Evolutionary conservation across 2,329 filamentous ascomycete species (phyloP), one percentile per base, ranked within the genome.

Genomic region (Beauveria sp.): DNA sequence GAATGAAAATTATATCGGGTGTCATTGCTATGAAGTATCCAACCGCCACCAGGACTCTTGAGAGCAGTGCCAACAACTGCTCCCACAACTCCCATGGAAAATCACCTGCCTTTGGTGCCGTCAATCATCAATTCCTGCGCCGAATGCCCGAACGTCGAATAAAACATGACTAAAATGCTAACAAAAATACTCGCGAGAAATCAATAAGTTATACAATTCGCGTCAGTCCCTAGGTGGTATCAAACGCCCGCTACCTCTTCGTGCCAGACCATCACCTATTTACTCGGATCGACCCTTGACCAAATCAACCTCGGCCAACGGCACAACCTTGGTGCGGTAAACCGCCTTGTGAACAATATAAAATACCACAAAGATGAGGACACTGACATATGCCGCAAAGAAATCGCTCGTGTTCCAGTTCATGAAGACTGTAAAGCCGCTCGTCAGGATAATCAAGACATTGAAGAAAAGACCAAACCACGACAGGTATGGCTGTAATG

Each of bases 351-450:
- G 86, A 1, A 81, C 84, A 1, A 81, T 59, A 66, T 82, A 86
- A 14, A 88, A 71, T 3, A 82, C 78, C 3, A 81, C 68, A 66
- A 89, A 90, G 3, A 90, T 69, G 28, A 89, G 83, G 62, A 89
- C 68, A 65, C 84, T 87, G 66, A 88, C 70, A 66, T 89, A 90
- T 14, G 81, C 78, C 3, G 83, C 79, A 64, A 89, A 88, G 67
- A 90, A 90, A 50, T 79, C 74, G 58, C 77, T 77, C 6, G 80
- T 81, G 67, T 74, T 77, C 83, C 87, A 90, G 8, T 79, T 66
- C 46, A 90, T 85, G 69, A 89, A 90, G 6, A 82, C 80, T 10
- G 84, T 85, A 73, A 90, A 90, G 3, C 87, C 88, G 68, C 86
- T 86, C 0, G 87, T 89, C 24, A 90, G 63, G 57, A 86, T 79